Evolutionary conservation across 2,329 filamentous ascomycete genomes (phyloP), one percentile per base, ranked within the genome.

Genomic region (Exophiala dermatitidis): DNA sequence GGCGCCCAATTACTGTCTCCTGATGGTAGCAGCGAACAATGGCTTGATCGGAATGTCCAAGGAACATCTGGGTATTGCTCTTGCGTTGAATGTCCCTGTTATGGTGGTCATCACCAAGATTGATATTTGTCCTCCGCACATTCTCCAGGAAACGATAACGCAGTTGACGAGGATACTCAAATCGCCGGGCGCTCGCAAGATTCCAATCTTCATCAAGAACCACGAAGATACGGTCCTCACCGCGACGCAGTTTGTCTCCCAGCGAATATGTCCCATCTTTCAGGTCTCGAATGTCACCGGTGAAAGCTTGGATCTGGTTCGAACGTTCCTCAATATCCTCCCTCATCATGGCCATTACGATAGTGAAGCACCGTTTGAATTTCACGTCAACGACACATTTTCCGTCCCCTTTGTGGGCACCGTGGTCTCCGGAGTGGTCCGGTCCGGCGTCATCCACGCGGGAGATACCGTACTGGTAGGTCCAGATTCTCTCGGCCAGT

Each of bases 51-150:
- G 93, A 19, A 98, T 97, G 93, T 95, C 88, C 71, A 95, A 94
- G 77, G 93, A 98, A 74, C 93, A 98, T 69, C 75, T 98, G 3
- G 93, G 93, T 10, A 95, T 98, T 60, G 91, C 93, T 0, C 75
- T 97, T 32, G 90, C 93, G 0, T 76, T 98, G 48, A 97, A 97
- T 65, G 91, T 98, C 7, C 93, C 93, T 0, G 89, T 98, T 63
- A 95, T 98, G 88, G 90, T 97, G 2, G 85, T 96, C 60, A 84
- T 97, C 59, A 98, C 91, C 69, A 98, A 97, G 75, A 95, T 97
- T 60, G 93, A 97, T 68, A 97, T 97, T 52, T 97, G 93, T 69
- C 93, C 93, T 26, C 90, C 91, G 1, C 87, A 97, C 61, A 96
- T 98, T 65, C 76, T 98, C 28, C 83, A 95, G 71, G 86, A 97